Percentiles rank a stretch among this genome's conserved stretches.
phyloP scores from a whole-genome alignment of 192 early-diverging fungal genomes.

The Linderina pennispora region DNA sequence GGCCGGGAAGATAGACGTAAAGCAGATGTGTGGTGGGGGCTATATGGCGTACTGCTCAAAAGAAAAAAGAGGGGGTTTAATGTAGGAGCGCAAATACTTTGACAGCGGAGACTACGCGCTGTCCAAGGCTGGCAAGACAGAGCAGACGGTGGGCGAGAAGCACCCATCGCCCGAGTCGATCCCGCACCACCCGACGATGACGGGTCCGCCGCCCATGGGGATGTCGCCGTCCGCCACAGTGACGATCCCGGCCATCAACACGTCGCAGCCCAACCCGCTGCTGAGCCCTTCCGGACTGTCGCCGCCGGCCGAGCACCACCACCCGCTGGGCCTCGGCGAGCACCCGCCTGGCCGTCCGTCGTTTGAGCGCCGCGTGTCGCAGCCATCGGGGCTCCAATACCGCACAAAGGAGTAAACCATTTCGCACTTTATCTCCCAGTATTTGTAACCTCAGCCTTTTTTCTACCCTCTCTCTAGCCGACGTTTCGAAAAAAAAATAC shows the following conservation, averaged over 20 bases:
- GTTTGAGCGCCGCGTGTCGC: conserved; percentile 9
- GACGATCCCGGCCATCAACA: neutral
- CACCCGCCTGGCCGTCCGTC: neutral
- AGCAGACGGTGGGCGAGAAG: conserved; percentile 72
- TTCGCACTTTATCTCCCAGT: neutral
- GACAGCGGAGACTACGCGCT: conserved; percentile 99
- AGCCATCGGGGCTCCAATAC: conserved; percentile 5
- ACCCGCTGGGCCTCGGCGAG: neutral
- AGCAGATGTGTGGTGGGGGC: neutral
- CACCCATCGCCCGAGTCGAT: conserved; percentile 90
- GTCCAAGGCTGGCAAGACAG: conserved; percentile 87
- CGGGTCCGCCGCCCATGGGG: conserved; percentile 3
- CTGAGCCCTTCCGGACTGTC: conserved; percentile 6
- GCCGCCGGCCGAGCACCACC: neutral
- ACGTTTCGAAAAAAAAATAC: conserved; percentile 1
- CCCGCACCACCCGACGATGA: conserved; percentile 63
- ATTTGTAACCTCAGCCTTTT: neutral
- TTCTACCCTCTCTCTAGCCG: neutral
- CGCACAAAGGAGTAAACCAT: conserved; percentile 5
- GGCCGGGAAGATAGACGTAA: neutral
- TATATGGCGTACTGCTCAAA: neutral
- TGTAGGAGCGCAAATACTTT: conserved; percentile 94
- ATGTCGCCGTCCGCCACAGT: neutral
- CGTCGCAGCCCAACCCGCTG: conserved; percentile 3
- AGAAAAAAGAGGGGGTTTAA: conserved; percentile 1